Percentiles rank a stretch among this genome's conserved stretches.
Evolutionary conservation across 345 rosid genomes (phyloP).

Genomic region (Chamaenerion angustifolium): DNA sequence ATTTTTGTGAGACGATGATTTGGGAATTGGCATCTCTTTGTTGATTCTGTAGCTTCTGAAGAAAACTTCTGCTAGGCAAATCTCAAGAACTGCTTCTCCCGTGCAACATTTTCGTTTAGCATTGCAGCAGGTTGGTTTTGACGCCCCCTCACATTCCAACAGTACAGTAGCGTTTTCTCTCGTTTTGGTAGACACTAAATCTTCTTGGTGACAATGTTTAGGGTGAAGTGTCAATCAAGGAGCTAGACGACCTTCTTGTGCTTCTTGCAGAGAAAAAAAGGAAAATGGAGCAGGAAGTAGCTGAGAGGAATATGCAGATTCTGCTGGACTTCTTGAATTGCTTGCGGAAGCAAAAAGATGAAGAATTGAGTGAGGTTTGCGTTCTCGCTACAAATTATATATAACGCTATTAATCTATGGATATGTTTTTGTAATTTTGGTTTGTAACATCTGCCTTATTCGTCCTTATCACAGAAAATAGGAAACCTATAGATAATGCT

Average conservation of each 20-base stretch:
- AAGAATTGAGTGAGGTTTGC: conserved; percentile 80
- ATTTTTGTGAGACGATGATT: conserved; percentile 1
- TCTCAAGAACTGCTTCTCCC: conserved; percentile 56
- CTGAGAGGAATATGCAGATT: conserved; percentile 97
- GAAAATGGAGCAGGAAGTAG: conserved; percentile 95
- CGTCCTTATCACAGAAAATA: too few relatives aligned
- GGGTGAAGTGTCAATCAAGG: conserved; percentile 93
- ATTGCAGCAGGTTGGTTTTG: conserved; percentile 48
- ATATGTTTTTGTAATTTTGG: background rate
- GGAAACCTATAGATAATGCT: too few relatives aligned
- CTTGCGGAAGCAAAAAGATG: conserved; percentile 78
- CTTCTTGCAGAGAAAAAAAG: conserved; percentile 80
- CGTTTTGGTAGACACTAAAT: background rate
- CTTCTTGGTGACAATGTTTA: conserved; percentile 20
- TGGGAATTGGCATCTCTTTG: conserved; percentile 13
- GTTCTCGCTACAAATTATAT: background rate
- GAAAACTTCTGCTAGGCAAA: conserved; percentile 59
- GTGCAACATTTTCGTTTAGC: conserved; percentile 52
- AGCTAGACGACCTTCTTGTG: conserved; percentile 57
- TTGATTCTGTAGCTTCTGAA: conserved; percentile 50
- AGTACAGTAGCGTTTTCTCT: background rate
- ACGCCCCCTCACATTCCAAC: background rate
- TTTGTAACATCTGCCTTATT: too few relatives aligned
- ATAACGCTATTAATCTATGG: conserved; percentile 1
- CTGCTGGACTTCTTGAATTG: conserved; percentile 74